phyloP scores from a whole-genome alignment of 352 stramenopile genomes.

The Phytophthora brassicae region DNA sequence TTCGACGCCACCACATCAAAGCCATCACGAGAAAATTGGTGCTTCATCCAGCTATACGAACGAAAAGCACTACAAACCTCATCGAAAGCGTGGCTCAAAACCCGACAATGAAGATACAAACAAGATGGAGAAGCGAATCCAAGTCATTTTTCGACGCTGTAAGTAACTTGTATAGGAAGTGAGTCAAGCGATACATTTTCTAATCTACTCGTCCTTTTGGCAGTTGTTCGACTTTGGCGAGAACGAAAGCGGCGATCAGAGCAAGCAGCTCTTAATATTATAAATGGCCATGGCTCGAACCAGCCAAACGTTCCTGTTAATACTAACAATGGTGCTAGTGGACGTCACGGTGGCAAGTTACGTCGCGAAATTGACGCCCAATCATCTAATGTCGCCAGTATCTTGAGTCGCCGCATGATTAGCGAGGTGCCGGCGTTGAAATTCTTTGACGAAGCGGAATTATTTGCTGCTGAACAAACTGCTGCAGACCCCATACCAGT shows the following conservation, averaged over 20 bases:
- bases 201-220: not conserved
- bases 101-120: not conserved
- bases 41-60: slow-evolving; percentile 6
- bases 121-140: slow-evolving; percentile 36
- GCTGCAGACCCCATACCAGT: not conserved
- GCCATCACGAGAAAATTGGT: slow-evolving; percentile 8
- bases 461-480: not conserved
- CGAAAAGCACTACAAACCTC: slow-evolving; percentile 6
- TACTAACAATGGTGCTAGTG: slow-evolving; percentile 7
- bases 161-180: slow-evolving; percentile 2
- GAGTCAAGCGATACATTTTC: not conserved
- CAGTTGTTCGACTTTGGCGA: slow-evolving; percentile 68
- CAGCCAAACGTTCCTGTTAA: slow-evolving; percentile 14
- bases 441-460: slow-evolving; percentile 66
- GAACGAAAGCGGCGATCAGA: slow-evolving; percentile 55
- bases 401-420: slow-evolving; percentile 74
- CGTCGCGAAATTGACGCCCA: slow-evolving; percentile 56
- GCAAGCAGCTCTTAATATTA: slow-evolving; percentile 46
- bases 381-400: slow-evolving; percentile 70
- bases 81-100: slow-evolving; percentile 12
- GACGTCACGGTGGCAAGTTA: slow-evolving; percentile 42
- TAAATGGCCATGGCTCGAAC: slow-evolving; percentile 38
- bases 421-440: slow-evolving; percentile 73
- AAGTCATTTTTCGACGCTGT: slow-evolving; percentile 63
- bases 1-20: slow-evolving; percentile 6